Evolutionary conservation across 257 asterid species (phyloP).

Genomic region (Fraxinus excelsior): DNA sequence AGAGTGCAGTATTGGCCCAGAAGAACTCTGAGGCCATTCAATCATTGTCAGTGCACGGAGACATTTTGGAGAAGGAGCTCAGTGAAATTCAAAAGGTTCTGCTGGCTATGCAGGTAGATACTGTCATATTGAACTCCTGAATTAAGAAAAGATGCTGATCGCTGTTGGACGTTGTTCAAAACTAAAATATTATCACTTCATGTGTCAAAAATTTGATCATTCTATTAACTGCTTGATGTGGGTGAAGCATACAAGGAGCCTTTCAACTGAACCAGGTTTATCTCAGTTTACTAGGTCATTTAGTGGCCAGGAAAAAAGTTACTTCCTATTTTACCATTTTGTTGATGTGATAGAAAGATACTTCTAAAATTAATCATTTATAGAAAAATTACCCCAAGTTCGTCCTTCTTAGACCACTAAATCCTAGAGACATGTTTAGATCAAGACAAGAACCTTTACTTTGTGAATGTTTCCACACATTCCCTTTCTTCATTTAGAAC

Average conservation of each 20-base stretch:
- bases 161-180: background rate
- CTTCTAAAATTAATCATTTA: background rate
- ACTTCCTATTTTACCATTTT: background rate
- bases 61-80: constrained; percentile 69
- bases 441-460: background rate
- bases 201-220: background rate
- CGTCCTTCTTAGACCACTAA: background rate
- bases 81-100: constrained; percentile 79
- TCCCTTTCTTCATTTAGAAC: background rate
- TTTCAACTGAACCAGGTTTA: background rate
- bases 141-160: background rate
- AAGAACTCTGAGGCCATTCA: constrained; percentile 82
- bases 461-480: background rate
- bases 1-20: constrained; percentile 80
- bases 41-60: constrained; percentile 75
- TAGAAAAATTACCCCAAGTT: background rate
- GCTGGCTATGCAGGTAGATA: constrained; percentile 87
- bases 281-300: background rate
- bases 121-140: background rate
- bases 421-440: background rate
- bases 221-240: background rate
- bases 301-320: background rate
- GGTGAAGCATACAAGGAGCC: background rate
- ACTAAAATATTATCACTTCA: background rate
- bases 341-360: background rate